phyloP scores from a whole-genome alignment of 192 early-diverging fungal genomes.

The Coemansia sp. region DNA sequence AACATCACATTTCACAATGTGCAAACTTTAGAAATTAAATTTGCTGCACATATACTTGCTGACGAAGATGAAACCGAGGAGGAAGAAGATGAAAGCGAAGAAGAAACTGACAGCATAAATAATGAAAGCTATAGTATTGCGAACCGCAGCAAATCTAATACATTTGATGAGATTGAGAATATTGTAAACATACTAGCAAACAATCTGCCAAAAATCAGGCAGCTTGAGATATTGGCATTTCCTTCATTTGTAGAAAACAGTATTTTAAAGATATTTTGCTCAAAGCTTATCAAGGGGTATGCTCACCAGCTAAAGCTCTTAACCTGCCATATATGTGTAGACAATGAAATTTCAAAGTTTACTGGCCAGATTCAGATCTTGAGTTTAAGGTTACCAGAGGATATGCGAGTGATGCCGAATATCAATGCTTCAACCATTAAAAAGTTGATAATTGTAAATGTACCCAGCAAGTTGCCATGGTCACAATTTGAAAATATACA shows the following conservation, averaged over 20 bases:
- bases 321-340: background rate
- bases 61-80: background rate
- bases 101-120: background rate
- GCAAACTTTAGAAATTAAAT: background rate
- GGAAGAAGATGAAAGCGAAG: background rate
- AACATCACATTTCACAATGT: constrained; percentile 4
- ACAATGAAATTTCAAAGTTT: background rate
- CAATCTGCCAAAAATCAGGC: background rate
- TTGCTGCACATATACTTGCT: background rate
- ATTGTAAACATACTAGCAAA: background rate
- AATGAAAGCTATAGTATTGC: background rate
- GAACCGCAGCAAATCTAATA: background rate
- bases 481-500: background rate
- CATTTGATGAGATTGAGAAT: background rate
- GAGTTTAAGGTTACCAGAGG: background rate
- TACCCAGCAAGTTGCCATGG: constrained; percentile 1
- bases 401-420: background rate
- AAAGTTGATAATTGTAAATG: background rate
- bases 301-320: background rate
- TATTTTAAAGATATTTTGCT: background rate
- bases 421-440: background rate
- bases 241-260: background rate
- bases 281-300: background rate
- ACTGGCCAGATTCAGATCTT: background rate
- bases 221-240: background rate